Conservation (phyloP, 768 basidiomycete species). For the Mycena olivaceomarginata region DNA sequence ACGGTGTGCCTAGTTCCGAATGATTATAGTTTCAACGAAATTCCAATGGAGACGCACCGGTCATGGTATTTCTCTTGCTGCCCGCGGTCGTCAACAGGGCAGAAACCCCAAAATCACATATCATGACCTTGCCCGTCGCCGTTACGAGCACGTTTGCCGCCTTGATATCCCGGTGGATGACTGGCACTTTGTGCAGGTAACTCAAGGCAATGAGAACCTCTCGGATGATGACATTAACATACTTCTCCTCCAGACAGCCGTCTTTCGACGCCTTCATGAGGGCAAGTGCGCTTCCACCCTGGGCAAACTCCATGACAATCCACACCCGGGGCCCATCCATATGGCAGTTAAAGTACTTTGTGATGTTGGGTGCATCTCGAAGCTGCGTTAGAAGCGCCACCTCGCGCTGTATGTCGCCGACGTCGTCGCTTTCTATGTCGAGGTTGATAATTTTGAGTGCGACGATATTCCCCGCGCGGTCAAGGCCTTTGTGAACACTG, state of each 20-base stretch:
- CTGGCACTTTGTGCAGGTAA: slow-evolving; percentile 94
- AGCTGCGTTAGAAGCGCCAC: slow-evolving; percentile 94
- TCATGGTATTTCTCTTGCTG: slow-evolving; percentile 96
- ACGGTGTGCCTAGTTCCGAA: slow-evolving; percentile 84
- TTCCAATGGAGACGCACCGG: slow-evolving; percentile 51
- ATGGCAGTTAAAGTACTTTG: slow-evolving; percentile 97
- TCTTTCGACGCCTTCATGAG: slow-evolving; percentile 92
- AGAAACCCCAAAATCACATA: slow-evolving; percentile 99
- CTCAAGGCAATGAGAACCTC: slow-evolving; percentile 92
- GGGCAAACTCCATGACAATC: slow-evolving; percentile 99
- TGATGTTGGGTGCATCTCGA: slow-evolving; percentile 92
- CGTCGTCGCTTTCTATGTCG: slow-evolving; percentile 97
- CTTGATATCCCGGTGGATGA: slow-evolving; percentile 99
- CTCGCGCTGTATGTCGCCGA: slow-evolving; percentile 96
- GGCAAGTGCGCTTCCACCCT: slow-evolving; percentile 95
- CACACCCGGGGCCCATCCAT: slow-evolving; percentile 97
- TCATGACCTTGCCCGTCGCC: slow-evolving; percentile 91
- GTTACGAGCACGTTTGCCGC: slow-evolving; percentile 97
- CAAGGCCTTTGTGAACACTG: slow-evolving; percentile 93
- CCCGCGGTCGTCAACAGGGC: slow-evolving; percentile 89
- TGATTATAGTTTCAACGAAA: background rate
- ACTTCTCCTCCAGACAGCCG: slow-evolving; percentile 90
- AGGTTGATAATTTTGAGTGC: slow-evolving; percentile 99
- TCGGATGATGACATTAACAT: slow-evolving; percentile 89
- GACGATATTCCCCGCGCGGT: slow-evolving; percentile 91